Conservation (phyloP, 805 yeast species). For the Maudiozyma barnettii region DNA sequence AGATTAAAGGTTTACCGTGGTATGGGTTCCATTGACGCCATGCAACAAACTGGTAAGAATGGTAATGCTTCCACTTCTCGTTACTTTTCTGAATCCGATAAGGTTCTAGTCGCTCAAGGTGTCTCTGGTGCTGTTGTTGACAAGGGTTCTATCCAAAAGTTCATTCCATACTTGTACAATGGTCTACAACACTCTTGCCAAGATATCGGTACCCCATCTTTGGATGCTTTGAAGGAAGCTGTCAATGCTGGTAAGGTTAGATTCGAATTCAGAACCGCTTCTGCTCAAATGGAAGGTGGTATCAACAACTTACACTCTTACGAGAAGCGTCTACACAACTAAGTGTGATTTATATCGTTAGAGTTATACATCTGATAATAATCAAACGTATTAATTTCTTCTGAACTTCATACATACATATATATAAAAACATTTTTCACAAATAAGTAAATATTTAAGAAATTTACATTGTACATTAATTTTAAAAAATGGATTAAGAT, state of each 20-base stretch:
- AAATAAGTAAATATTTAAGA: not conserved
- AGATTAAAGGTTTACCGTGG: slow-evolving; percentile 97
- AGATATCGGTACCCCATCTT: slow-evolving; percentile 82
- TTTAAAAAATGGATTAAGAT: not conserved
- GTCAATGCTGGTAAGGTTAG: slow-evolving; percentile 67
- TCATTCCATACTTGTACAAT: slow-evolving; percentile 84
- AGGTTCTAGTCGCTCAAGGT: slow-evolving; percentile 97
- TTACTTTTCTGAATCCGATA: slow-evolving; percentile 92
- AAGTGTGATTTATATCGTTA: slow-evolving; percentile 12
- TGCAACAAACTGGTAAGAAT: slow-evolving; percentile 78
- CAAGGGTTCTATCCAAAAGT: slow-evolving; percentile 90
- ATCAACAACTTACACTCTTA: slow-evolving; percentile 92
- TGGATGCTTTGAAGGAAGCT: slow-evolving; percentile 50
- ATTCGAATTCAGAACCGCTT: slow-evolving; percentile 96
- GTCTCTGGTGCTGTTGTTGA: slow-evolving; percentile 95
- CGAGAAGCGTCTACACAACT: slow-evolving; percentile 94
- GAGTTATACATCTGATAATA: not conserved
- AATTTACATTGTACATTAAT: not conserved
- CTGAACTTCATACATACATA: not conserved
- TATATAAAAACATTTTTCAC: slow-evolving; percentile 1
- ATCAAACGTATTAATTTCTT: not conserved
- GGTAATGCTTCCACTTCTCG: slow-evolving; percentile 98
- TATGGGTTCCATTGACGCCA: slow-evolving; percentile 99
- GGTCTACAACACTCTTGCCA: slow-evolving; percentile 98
- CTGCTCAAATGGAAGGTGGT: slow-evolving; percentile 99